Base-by-base conservation (phyloP, 2,329 filamentous ascomycete genomes). In the Penicillium palitans region DNA sequence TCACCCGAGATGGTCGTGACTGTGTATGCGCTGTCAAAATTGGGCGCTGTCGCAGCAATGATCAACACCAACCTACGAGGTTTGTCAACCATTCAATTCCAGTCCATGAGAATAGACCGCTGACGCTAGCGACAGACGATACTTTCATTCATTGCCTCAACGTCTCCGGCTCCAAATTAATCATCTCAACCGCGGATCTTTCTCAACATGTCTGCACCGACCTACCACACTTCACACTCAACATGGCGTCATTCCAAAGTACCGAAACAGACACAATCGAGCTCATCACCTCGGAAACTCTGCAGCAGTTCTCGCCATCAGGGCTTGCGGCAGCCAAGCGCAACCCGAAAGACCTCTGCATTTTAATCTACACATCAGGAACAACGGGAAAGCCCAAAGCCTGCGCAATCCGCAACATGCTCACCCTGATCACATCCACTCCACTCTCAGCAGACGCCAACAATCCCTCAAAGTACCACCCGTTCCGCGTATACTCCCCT, bases 361-460 rank as follows among this genome's bases (percentile, higher is more conserved):
- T 68, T 1, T 66, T 81, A 6, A 79, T 81, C 39, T 82, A 79
- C 62, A 81, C 79, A 1, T 81, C 79, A 10, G 79, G 80, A 6
- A 81, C 79, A 21, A 80, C 78, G 4, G 78, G 78, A 19, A 78
- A 76, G 21, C 78, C 78, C n/a, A 80, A 80, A 66, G 77, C 78
- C 8, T 79, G 77, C 60, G 74, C 68, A 10, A 70, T 79, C 6
- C 70, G 70, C 42, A 79, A 79, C 57, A 70, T 72, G 59, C 68
- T 76, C 58, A 64, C 75, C 21, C 52, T 76, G 8, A 60, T 74
- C 9, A 76, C 74, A 4, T 74, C 76, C 2, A 78, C 63, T 9
- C 70, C 78, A 0, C 60, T 71, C 0, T 66, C 74, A 3, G 46
- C 62, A 17, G 80, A 81, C 56, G 57, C 66, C 46, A 66, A 70